A percentile compares a stretch with the other conserved stretches of the same genome.
These are phyloP conservation scores for Penicillium nordicum DNA, from an alignment of 2,329 filamentous ascomycete species.

Conservation along the genomic window DNA sequence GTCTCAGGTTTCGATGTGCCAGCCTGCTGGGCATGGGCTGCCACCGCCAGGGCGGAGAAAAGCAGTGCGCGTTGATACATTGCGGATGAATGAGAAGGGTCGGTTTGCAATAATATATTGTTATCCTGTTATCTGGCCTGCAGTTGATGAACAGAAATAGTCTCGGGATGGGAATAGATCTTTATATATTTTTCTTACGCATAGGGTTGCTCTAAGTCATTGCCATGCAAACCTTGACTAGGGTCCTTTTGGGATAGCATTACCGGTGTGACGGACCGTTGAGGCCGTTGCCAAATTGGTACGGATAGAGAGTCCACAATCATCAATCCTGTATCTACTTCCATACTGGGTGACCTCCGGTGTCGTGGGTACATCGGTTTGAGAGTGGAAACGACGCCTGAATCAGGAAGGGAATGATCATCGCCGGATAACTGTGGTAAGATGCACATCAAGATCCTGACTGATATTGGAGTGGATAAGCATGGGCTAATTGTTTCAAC, in stretches of 20 bases:
- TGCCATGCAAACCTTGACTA: slow-evolving; percentile 4
- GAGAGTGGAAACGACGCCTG: slow-evolving; percentile 12
- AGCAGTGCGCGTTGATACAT: slow-evolving; percentile 33
- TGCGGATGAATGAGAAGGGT: slow-evolving; percentile 5
- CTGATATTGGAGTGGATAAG: slow-evolving; percentile 5
- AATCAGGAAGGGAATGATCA: slow-evolving; percentile 20
- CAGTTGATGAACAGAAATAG: slow-evolving; percentile 19
- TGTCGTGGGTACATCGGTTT: slow-evolving; percentile 12
- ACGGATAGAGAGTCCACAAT: slow-evolving; percentile 3
- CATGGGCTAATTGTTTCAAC: slow-evolving; percentile 11
- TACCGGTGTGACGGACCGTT: slow-evolving; percentile 11
- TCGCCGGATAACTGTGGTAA: background rate
- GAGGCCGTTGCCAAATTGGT: slow-evolving; percentile 18
- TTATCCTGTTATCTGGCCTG: slow-evolving; percentile 25
- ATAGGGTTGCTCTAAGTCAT: background rate
- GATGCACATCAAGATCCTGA: slow-evolving; percentile 1
- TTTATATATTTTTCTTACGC: slow-evolving; percentile 22
- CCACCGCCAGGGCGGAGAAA: slow-evolving; percentile 28
- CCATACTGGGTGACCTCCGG: slow-evolving; percentile 13
- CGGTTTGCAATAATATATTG: slow-evolving; percentile 3
- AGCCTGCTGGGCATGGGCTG: slow-evolving; percentile 31
- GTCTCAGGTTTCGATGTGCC: slow-evolving; percentile 29
- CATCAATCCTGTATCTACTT: slow-evolving; percentile 10
- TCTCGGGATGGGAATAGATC: background rate
- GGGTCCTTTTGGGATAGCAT: slow-evolving; percentile 7